A percentile compares a stretch with the other conserved stretches of the same genome.
Evolutionary conservation across 768 basidiomycete genomes (phyloP).

Genomic region (Kondoa malvinella): DNA sequence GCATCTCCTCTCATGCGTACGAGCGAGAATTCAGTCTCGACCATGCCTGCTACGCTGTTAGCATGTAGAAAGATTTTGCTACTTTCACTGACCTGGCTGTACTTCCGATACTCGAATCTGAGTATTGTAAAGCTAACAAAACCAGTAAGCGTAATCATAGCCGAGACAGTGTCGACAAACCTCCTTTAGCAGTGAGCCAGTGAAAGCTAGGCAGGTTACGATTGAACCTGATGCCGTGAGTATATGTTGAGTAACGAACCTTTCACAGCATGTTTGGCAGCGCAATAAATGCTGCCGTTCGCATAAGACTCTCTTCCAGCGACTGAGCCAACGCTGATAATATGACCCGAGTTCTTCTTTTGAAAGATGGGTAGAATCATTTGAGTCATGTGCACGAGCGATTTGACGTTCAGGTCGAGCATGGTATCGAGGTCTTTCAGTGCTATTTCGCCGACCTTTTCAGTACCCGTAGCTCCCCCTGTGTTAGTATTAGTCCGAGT

Average conservation of each 20-base stretch:
- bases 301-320: slow-evolving; percentile 75
- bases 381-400: slow-evolving; percentile 35
- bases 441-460: slow-evolving; percentile 65
- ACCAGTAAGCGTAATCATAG: neutral
- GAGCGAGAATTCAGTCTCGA: slow-evolving; percentile 58
- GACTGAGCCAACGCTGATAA: slow-evolving; percentile 90
- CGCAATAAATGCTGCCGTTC: slow-evolving; percentile 82
- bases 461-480: slow-evolving; percentile 75
- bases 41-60: slow-evolving; percentile 9
- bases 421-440: slow-evolving; percentile 63
- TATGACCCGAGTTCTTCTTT: slow-evolving; percentile 40
- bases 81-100: slow-evolving; percentile 50
- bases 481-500: slow-evolving; percentile 28
- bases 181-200: slow-evolving; percentile 49
- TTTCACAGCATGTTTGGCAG: slow-evolving; percentile 55
- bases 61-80: neutral
- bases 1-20: slow-evolving; percentile 77
- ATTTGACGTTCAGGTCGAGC: slow-evolving; percentile 56
- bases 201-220: slow-evolving; percentile 73
- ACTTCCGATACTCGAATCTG: slow-evolving; percentile 87
- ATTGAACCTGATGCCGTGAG: no score
- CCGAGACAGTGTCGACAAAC: neutral
- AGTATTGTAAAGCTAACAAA: slow-evolving; percentile 65
- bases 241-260: no score
- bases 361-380: slow-evolving; percentile 48